A percentile compares a stretch with the other conserved stretches of the same genome.
Conservation (phyloP, 2,329 filamentous ascomycete species). For the Aspergillus sp. region DNA sequence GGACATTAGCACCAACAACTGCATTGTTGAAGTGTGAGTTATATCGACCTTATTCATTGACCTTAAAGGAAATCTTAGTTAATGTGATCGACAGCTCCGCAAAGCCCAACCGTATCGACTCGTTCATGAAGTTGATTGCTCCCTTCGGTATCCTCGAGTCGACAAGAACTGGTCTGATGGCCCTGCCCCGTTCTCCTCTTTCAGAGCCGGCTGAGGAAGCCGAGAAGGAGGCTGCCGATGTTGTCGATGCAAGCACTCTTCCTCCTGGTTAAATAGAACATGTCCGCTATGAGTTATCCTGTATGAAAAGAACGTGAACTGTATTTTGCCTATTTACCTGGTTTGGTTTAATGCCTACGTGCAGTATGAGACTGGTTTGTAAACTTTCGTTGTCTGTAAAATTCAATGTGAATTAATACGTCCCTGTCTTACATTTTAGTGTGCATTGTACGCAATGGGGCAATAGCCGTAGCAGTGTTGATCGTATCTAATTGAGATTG, state of each 20-base stretch:
- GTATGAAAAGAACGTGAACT: conserved; percentile 14
- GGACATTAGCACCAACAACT: conserved; percentile 97
- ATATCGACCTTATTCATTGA: background rate
- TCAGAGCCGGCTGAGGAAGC: conserved; percentile 65
- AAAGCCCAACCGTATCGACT: conserved; percentile 89
- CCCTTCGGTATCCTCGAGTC: conserved; percentile 97
- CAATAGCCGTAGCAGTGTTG: background rate
- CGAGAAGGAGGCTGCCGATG: conserved; percentile 83
- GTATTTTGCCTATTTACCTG: conserved; percentile 6
- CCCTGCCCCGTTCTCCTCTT: conserved; percentile 84
- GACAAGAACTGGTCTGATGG: conserved; percentile 92
- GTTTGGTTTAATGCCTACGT: background rate
- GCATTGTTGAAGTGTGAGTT: conserved; percentile 89
- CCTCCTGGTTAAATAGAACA: conserved; percentile 65
- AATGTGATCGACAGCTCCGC: conserved; percentile 57
- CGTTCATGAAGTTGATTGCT: conserved; percentile 89
- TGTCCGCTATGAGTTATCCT: conserved; percentile 8
- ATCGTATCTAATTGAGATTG: background rate
- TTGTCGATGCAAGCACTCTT: conserved; percentile 89
- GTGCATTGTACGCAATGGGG: background rate
- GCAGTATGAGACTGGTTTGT: conserved; percentile 1
- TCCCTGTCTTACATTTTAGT: background rate
- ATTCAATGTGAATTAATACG: background rate
- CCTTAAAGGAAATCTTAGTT: conserved; percentile 3
- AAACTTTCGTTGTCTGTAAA: background rate